These are phyloP conservation scores for Tylopilus balloui DNA, from an alignment of 768 basidiomycete genomes.

Conservation along the genomic window DNA sequence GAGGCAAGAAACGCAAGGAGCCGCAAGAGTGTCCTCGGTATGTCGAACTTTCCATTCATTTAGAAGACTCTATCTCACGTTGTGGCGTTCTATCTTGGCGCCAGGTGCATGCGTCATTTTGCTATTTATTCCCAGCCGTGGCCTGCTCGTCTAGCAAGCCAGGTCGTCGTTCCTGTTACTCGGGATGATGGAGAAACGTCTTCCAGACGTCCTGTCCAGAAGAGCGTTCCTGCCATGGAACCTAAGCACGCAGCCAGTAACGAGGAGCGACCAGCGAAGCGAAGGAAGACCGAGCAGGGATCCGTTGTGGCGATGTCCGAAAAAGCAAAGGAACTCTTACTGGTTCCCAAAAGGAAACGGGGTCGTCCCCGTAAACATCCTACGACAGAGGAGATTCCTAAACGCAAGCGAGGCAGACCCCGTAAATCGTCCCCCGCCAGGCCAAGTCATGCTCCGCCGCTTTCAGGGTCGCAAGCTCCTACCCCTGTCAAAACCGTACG, in stretches of 20 bases:
- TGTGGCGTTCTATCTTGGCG: constrained; percentile 12
- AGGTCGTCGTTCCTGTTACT: constrained; percentile 43
- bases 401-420: constrained; percentile 35
- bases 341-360: constrained; percentile 30
- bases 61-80: constrained; percentile 11
- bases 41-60: constrained; percentile 25
- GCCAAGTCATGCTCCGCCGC: constrained; percentile 9
- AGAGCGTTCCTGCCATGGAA: constrained; percentile 47
- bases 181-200: constrained; percentile 41
- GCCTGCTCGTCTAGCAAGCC: constrained; percentile 56
- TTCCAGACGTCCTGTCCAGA: constrained; percentile 48
- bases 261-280: constrained; percentile 43
- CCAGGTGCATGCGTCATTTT: constrained; percentile 73
- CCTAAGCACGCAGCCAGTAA: constrained; percentile 48
- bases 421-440: constrained; percentile 27
- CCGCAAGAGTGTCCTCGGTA: constrained; percentile 76
- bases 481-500: constrained; percentile 13
- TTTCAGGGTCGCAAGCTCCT: constrained; percentile 4
- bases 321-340: constrained; percentile 32
- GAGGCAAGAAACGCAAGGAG: constrained; percentile 53
- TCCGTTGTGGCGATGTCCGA: constrained; percentile 30
- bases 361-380: constrained; percentile 35
- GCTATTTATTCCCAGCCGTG: constrained; percentile 71
- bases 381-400: constrained; percentile 27
- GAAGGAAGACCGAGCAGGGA: constrained; percentile 42